Evolutionary conservation across 345 rosid genomes (phyloP).

Genomic region (Aquilaria yunnanensis): DNA sequence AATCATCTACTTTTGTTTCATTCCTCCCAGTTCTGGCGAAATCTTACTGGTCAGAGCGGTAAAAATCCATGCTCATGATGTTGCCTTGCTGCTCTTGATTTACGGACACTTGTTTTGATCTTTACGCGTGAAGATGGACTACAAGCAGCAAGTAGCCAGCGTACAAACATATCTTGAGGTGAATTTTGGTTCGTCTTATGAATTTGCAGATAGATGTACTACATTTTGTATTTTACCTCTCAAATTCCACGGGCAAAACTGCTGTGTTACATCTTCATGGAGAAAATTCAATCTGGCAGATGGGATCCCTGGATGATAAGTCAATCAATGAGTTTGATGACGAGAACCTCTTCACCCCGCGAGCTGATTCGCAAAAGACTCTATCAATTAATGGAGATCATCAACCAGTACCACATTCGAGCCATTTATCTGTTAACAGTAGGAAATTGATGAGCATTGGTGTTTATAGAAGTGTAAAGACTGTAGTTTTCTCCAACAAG

Average conservation of each 20-base stretch:
- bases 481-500: slow-evolving; percentile 75
- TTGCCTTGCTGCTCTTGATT: background rate
- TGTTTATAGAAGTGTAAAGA: slow-evolving; percentile 46
- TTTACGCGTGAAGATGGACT: slow-evolving; percentile 31
- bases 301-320: slow-evolving; percentile 42
- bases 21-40: background rate
- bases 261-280: slow-evolving; percentile 1
- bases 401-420: slow-evolving; percentile 26
- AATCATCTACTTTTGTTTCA: background rate
- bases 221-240: background rate
- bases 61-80: background rate
- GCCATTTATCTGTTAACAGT: slow-evolving; percentile 14
- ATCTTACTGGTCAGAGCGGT: background rate
- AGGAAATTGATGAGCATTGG: slow-evolving; percentile 18
- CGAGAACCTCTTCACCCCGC: slow-evolving; percentile 23
- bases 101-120: slow-evolving; percentile 17
- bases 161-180: slow-evolving; percentile 32
- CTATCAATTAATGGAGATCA: slow-evolving; percentile 20
- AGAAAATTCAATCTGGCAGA: slow-evolving; percentile 30
- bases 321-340: slow-evolving; percentile 32
- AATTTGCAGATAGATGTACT: background rate
- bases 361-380: slow-evolving; percentile 20
- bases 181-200: background rate
- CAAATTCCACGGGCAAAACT: too few relatives aligned
- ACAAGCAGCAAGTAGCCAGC: slow-evolving; percentile 29